Conservation (phyloP, 208 protist species). For the Acanthamoeba sp. region DNA sequence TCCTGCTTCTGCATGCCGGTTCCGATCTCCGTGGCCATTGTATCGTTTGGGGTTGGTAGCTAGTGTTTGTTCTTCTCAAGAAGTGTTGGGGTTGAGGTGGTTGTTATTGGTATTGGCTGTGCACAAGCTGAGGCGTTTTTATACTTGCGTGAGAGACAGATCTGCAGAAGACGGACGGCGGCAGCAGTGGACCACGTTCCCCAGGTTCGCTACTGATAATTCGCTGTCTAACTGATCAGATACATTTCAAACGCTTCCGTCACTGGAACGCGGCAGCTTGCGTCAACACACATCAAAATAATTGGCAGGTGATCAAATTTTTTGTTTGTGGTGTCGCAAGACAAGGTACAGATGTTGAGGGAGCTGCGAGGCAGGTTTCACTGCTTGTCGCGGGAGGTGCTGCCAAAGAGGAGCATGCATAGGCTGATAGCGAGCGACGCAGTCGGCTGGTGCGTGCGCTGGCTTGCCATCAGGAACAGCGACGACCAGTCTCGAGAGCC, state of each 20-base stretch:
- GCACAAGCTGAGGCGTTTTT: too few relatives aligned
- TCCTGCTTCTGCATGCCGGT: conserved; percentile 9
- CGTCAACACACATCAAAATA: background rate
- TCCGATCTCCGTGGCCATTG: conserved; percentile 42
- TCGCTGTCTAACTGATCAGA: background rate
- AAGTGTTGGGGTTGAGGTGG: background rate
- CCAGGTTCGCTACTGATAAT: background rate
- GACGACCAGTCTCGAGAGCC: conserved; percentile 55
- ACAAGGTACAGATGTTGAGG: too few relatives aligned
- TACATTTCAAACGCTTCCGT: background rate
- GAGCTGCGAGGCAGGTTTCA: too few relatives aligned
- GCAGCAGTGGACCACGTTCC: background rate
- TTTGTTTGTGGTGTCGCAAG: background rate
- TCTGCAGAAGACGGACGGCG: background rate
- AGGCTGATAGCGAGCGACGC: conserved; percentile 50
- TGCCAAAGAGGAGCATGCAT: conserved; percentile 24
- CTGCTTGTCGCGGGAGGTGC: background rate
- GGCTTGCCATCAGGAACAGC: conserved; percentile 55
- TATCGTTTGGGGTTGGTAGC: background rate
- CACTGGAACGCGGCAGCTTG: background rate
- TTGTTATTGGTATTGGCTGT: background rate
- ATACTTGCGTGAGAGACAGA: background rate
- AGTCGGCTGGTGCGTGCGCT: conserved; percentile 37
- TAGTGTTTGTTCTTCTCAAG: background rate
- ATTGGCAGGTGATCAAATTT: background rate